phyloP scores from a whole-genome alignment of 2,329 filamentous ascomycete genomes.

The Botrytis tulipae region DNA sequence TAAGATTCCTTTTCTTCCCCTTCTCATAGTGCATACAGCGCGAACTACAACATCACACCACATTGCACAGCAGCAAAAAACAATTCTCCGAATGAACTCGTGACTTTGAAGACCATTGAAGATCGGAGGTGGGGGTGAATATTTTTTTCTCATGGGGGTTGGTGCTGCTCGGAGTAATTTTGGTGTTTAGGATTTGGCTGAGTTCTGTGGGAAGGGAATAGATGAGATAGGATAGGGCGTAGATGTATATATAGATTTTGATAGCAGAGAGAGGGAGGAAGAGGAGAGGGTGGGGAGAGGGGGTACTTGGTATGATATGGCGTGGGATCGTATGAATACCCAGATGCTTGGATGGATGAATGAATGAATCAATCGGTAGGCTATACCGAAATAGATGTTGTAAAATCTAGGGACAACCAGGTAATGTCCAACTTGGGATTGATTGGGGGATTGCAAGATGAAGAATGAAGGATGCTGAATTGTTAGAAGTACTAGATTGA shows the following conservation, averaged over 20 bases:
- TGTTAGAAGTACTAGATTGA: background rate
- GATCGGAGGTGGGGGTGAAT: background rate
- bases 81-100: background rate
- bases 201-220: background rate
- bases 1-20: background rate
- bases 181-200: background rate
- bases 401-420: background rate
- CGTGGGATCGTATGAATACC: background rate
- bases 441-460: background rate
- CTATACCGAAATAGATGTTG: background rate
- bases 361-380: background rate
- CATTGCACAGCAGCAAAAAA: background rate
- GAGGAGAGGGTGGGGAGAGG: background rate
- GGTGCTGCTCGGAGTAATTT: background rate
- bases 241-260: no score
- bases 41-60: background rate
- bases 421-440: background rate
- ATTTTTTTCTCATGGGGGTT: background rate
- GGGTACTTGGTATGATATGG: no score
- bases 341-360: no score
- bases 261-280: no score
- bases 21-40: background rate
- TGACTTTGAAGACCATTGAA: background rate
- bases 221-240: background rate
- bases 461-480: background rate